Percentiles rank a stretch among this genome's conserved stretches.
Evolutionary conservation across 164 flowering plant species (phyloP).

Genomic region (Stephania japonica): DNA sequence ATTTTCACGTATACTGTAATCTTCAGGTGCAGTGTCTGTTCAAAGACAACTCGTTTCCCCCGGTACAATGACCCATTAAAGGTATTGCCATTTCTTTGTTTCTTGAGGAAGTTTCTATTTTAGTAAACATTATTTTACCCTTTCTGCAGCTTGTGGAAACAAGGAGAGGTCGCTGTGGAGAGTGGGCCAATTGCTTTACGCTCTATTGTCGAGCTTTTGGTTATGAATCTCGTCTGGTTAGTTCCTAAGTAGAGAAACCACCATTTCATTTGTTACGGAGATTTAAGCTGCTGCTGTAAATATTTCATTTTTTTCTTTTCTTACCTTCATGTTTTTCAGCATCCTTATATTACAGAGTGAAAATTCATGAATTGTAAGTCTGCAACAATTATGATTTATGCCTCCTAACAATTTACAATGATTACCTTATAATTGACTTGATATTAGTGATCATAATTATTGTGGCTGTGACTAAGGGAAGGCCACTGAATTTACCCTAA

Average conservation of each 20-base stretch:
- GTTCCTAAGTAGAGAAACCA: slow-evolving; percentile 17
- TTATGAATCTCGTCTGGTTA: slow-evolving; percentile 82
- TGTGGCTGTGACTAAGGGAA: neutral
- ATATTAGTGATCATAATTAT: neutral
- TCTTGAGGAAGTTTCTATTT: slow-evolving; percentile 10
- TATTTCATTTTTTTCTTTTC: neutral
- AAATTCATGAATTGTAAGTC: neutral
- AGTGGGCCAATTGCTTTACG: slow-evolving; percentile 99
- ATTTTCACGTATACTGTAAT: slow-evolving; percentile 3
- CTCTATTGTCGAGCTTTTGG: slow-evolving; percentile 94
- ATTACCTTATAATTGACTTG: neutral
- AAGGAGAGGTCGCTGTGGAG: slow-evolving; percentile 93
- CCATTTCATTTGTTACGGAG: neutral
- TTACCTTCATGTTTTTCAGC: neutral
- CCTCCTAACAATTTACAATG: neutral
- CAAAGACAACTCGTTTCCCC: slow-evolving; percentile 73
- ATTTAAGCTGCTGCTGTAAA: neutral
- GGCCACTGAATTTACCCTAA: too few species aligned
- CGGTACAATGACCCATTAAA: slow-evolving; percentile 92
- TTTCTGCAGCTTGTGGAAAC: slow-evolving; percentile 79
- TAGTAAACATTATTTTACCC: neutral
- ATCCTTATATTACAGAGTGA: neutral
- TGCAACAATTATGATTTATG: neutral
- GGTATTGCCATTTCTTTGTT: slow-evolving; percentile 34
- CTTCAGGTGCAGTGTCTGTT: slow-evolving; percentile 64